Base-by-base conservation (phyloP, 1,284 basidiomycete species). In the Ceratobasidium papillatum region DNA sequence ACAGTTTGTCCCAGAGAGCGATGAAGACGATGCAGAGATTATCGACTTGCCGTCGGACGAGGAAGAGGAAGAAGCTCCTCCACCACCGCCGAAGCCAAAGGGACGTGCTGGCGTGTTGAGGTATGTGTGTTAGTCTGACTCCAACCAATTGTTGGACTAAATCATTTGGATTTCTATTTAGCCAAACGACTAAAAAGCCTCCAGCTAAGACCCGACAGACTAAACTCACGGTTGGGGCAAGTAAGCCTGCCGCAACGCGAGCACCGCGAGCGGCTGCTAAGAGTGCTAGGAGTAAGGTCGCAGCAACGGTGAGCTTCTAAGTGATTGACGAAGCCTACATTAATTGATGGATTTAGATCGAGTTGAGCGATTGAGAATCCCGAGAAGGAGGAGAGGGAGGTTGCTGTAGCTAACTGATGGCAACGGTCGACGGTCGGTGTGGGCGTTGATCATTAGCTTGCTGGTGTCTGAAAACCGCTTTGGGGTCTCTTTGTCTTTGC, bases 1-100 rank as follows among this genome's bases (percentile, higher is more conserved):
- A 11, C 27, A 76, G 59, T 74, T 78, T 72, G 74, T 66, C 1
- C 66, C 74, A 22, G 76, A 74, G 2, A 77, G 77, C 52, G 78
- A 75, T 12, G 68, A 76, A 34, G 73, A 77, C 14, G 74, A 75
- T 9, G 75, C 77, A 36, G 78, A 78, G 41, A 64, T 78, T 27
- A 69, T 69, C 38, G 66, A 69, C 14, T 34, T 69, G 22, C 66
- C 66, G 12, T 58, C 54, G 8, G 78, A 78, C 5, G 77, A 80
- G 8, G 77, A 78, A 22, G 74, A 76, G 17, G 75, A 75, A 7
- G 76, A 76, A 65, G 65, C 51, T 7, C 38, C 51, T n/a, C 51
- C 43, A 52, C 62, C 71, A 22, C 58, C 68, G 11, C 72, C 72
- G 25, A 77, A 75, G 49, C 77, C 75, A 45, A 76, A 52, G 45